phyloP scores from a whole-genome alignment of 495 filamentous ascomycete genomes.

The Hypoxylon cercidicola region DNA sequence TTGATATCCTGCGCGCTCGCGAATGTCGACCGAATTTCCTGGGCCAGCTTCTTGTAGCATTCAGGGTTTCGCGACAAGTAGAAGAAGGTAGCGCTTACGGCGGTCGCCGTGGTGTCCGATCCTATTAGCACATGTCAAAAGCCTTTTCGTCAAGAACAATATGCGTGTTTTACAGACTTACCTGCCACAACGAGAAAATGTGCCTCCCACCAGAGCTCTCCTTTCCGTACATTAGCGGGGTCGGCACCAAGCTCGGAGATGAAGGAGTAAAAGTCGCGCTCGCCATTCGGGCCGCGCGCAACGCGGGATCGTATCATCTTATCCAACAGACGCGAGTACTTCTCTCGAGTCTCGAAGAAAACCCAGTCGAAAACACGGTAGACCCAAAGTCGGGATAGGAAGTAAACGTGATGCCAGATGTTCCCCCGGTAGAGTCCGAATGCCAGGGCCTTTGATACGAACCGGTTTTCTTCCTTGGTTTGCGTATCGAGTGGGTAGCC shows the following conservation, averaged over 20 bases:
- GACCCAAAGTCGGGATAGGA: neutral
- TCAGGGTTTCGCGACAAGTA: slow-evolving; percentile 47
- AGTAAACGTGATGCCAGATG: slow-evolving; percentile 12
- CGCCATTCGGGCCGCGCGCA: slow-evolving; percentile 7
- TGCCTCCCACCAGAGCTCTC: slow-evolving; percentile 5
- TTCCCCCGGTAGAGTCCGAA: slow-evolving; percentile 15
- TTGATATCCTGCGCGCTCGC: slow-evolving; percentile 38
- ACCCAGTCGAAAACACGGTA: slow-evolving; percentile 3
- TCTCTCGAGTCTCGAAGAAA: slow-evolving; percentile 6
- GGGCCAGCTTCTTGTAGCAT: slow-evolving; percentile 30
- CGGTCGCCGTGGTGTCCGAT: slow-evolving; percentile 45
- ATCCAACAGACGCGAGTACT: slow-evolving; percentile 24
- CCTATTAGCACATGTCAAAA: slow-evolving; percentile 7
- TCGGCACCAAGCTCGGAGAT: slow-evolving; percentile 51
- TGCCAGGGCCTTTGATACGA: slow-evolving; percentile 2
- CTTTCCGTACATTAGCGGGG: neutral
- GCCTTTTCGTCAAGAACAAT: slow-evolving; percentile 46
- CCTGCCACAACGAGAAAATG: slow-evolving; percentile 5
- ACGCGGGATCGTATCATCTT: slow-evolving; percentile 23
- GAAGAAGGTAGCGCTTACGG: slow-evolving; percentile 46
- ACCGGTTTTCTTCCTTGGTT: slow-evolving; percentile 22
- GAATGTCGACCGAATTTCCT: slow-evolving; percentile 50
- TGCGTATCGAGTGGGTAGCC: slow-evolving; percentile 22
- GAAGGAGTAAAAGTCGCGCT: slow-evolving; percentile 38
- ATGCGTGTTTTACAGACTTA: neutral